Conservation (phyloP, 2,329 filamentous ascomycete genomes). For the Penicillium thymicola region DNA sequence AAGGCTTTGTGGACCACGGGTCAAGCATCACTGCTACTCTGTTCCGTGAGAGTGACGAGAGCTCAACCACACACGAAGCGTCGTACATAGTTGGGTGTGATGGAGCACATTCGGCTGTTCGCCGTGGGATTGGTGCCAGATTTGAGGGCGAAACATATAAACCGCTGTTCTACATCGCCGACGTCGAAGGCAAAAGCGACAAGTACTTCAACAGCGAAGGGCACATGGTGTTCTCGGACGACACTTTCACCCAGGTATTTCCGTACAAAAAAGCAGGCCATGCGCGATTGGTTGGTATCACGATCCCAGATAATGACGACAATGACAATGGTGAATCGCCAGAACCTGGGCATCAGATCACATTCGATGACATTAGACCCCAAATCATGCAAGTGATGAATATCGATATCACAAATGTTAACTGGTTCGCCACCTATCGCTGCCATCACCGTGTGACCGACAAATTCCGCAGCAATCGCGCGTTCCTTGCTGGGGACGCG, state of each 20-base stretch:
- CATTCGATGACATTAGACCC: conserved; percentile 31
- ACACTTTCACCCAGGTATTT: conserved; percentile 38
- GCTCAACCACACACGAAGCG: conserved; percentile 30
- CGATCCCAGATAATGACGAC: conserved; percentile 2
- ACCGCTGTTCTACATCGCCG: conserved; percentile 47
- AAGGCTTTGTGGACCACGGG: conserved; percentile 24
- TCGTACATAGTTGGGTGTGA: conserved; percentile 53
- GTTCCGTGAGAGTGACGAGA: conserved; percentile 13
- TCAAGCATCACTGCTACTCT: conserved; percentile 24
- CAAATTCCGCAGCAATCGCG: conserved; percentile 46
- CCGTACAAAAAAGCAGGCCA: conserved; percentile 23
- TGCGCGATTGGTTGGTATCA: conserved; percentile 28
- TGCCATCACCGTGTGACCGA: conserved; percentile 45
- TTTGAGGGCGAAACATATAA: conserved; percentile 46
- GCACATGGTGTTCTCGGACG: conserved; percentile 32
- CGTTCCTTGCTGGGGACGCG: conserved; percentile 57
- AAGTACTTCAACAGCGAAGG: conserved; percentile 30
- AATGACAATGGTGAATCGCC: conserved; percentile 11
- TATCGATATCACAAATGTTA: conserved; percentile 28
- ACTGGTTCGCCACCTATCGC: conserved; percentile 47
- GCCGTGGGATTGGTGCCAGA: conserved; percentile 38
- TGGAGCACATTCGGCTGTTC: conserved; percentile 50
- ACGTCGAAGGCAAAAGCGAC: conserved; percentile 34
- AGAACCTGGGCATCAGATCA: conserved; percentile 22
- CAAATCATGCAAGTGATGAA: conserved; percentile 21